Conservation (phyloP, 208 protist genomes). For the Leishmania lainsoni region DNA sequence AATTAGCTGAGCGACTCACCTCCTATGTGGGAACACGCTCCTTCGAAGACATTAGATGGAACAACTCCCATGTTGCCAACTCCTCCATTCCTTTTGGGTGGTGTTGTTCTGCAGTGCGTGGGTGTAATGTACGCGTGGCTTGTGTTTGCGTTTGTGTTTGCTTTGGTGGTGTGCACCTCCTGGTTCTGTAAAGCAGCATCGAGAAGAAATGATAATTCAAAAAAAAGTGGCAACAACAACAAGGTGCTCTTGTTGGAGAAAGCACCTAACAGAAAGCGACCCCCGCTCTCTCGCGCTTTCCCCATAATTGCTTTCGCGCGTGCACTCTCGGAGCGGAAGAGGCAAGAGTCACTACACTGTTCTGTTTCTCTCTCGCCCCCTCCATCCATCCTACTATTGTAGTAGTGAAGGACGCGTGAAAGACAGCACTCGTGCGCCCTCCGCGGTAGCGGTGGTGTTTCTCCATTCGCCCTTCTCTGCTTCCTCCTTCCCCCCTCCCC, state of each 20-base stretch:
- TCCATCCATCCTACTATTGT: neutral
- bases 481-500: neutral
- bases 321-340: neutral
- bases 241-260: too few relatives aligned
- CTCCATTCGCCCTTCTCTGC: neutral
- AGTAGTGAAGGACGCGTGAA: neutral
- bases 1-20: neutral
- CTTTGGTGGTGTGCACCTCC: neutral
- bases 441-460: neutral
- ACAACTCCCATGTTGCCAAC: neutral
- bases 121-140: neutral
- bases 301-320: neutral
- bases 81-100: neutral
- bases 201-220: neutral
- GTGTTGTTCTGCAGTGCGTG: neutral
- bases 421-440: neutral
- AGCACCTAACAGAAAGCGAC: neutral
- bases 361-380: neutral
- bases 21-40: too few relatives aligned
- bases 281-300: neutral
- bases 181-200: slow-evolving; percentile 3
- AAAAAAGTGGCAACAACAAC: neutral
- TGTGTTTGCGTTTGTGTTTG: neutral
- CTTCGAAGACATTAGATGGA: too few relatives aligned
- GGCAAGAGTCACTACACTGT: neutral